These are phyloP conservation scores for Blastobotrys apis DNA, from an alignment of 1,139 yeast species.

Conservation along the genomic window DNA sequence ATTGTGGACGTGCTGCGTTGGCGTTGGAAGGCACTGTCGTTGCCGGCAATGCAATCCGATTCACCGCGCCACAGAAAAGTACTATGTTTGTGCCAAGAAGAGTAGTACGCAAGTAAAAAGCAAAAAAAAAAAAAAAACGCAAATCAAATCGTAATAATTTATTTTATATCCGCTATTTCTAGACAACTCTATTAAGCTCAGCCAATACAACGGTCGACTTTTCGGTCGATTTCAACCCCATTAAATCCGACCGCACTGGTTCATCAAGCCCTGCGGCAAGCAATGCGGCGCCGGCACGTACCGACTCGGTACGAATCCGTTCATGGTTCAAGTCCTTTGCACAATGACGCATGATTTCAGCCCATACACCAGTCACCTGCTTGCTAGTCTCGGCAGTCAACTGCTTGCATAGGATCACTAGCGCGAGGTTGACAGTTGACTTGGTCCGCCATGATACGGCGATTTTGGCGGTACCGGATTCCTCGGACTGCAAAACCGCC, in stretches of 20 bases:
- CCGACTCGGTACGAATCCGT: slow-evolving; percentile 54
- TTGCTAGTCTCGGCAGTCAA: background rate
- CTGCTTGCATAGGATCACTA: background rate
- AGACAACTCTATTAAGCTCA: slow-evolving; percentile 18
- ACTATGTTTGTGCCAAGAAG: slow-evolving; percentile 23
- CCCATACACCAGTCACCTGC: slow-evolving; percentile 29
- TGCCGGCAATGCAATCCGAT: slow-evolving; percentile 9
- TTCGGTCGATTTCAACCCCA: slow-evolving; percentile 17
- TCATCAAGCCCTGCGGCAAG: slow-evolving; percentile 16
- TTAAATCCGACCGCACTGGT: slow-evolving; percentile 12
- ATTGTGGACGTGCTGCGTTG: slow-evolving; percentile 58
- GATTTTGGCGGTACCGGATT: background rate
- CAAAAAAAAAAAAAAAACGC: background rate
- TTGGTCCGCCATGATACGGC: slow-evolving; percentile 56
- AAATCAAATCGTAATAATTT: slow-evolving; percentile 3
- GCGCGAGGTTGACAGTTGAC: slow-evolving; percentile 31
- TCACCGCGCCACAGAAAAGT: slow-evolving; percentile 9
- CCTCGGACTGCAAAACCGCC: slow-evolving; percentile 1
- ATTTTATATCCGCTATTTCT: slow-evolving; percentile 5
- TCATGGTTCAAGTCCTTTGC: slow-evolving; percentile 51
- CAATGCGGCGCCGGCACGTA: slow-evolving; percentile 37
- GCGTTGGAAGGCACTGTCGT: slow-evolving; percentile 43
- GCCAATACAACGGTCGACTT: slow-evolving; percentile 24
- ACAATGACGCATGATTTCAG: slow-evolving; percentile 32
- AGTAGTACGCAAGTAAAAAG: too few species aligned